Evolutionary conservation across 148 eudicot species (phyloP).

Genomic region (Amaranthus palmeri): DNA sequence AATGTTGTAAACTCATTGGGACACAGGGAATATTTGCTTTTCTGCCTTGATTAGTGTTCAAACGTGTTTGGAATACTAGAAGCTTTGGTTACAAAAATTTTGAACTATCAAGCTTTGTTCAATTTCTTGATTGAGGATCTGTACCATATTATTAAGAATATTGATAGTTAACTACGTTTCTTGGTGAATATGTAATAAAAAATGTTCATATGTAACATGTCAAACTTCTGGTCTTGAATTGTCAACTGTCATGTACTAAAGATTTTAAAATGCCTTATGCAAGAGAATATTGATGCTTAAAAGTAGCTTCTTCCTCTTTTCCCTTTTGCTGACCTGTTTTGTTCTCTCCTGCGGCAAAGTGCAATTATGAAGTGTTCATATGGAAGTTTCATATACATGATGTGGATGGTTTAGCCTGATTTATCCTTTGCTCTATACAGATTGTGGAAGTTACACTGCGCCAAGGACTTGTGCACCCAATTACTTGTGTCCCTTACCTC

Average conservation of each 20-base stretch:
- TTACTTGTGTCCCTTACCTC: slow-evolving; percentile 94
- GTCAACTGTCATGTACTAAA: background rate
- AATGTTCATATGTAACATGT: background rate
- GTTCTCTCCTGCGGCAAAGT: background rate
- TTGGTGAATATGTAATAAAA: background rate
- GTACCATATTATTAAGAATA: background rate
- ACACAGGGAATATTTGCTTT: no score
- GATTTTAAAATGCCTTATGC: background rate
- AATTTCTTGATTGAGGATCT: background rate
- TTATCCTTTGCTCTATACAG: slow-evolving; percentile 35
- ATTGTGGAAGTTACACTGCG: slow-evolving; percentile 93
- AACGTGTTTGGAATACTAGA: background rate
- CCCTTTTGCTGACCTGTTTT: background rate
- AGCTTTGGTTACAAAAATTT: background rate
- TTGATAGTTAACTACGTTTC: background rate
- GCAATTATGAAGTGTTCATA: background rate
- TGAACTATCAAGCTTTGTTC: background rate
- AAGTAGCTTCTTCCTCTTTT: background rate
- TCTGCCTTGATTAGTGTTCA: no score
- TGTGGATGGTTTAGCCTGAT: background rate
- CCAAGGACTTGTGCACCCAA: slow-evolving; percentile 98
- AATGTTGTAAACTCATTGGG: no score
- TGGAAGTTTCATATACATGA: slow-evolving; percentile 1
- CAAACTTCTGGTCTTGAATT: background rate
- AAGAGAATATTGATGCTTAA: background rate